A percentile compares a stretch with the other conserved stretches of the same genome.
These are phyloP conservation scores for Theileria orientalis DNA, from an alignment of 169 alveolate species.

Conservation along the genomic window DNA sequence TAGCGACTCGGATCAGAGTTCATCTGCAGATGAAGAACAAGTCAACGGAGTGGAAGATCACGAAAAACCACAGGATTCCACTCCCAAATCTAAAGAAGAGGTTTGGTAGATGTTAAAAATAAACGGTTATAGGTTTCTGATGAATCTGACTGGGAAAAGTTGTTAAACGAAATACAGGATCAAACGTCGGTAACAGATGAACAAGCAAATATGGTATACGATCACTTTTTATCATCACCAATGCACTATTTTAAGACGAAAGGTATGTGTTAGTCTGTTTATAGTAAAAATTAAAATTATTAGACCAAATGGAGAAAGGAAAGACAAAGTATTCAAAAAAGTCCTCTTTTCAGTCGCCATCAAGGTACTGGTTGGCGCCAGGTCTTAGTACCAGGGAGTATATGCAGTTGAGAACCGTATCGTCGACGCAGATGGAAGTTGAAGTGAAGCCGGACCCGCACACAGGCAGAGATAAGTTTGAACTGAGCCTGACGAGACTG, in stretches of 20 bases:
- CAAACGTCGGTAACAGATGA: neutral
- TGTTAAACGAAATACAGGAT: slow-evolving; percentile 1
- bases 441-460: too few species aligned
- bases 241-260: neutral
- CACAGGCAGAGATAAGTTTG: too few species aligned
- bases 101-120: neutral
- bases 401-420: slow-evolving; percentile 1
- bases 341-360: neutral
- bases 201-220: neutral
- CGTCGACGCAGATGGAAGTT: neutral
- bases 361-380: slow-evolving; percentile 14
- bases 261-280: slow-evolving; percentile 1
- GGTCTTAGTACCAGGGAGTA: slow-evolving; percentile 11
- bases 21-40: neutral
- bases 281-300: neutral
- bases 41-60: neutral
- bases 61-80: neutral
- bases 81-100: neutral
- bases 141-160: slow-evolving; percentile 32
- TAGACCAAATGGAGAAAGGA: neutral
- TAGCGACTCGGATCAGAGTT: neutral
- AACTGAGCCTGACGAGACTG: too few species aligned
- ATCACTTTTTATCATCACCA: slow-evolving; percentile 19
- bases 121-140: neutral
- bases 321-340: slow-evolving; percentile 13